A percentile compares a stretch with the other conserved stretches of the same genome.
phyloP scores from a whole-genome alignment of 169 alveolate genomes.

The Neospora caninum region DNA sequence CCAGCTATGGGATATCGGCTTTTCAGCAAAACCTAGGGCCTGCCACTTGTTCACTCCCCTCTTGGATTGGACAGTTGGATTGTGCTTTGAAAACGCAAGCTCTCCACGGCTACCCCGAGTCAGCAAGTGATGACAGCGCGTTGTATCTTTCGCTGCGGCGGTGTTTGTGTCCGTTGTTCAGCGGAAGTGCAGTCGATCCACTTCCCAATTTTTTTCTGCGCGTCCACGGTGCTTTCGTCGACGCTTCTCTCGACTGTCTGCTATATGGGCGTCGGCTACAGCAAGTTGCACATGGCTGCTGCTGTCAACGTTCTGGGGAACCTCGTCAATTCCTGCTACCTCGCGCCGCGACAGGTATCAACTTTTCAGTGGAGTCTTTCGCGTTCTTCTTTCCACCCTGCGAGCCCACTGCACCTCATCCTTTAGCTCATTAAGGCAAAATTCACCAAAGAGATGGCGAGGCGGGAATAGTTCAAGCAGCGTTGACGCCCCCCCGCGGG shows the following conservation, averaged over 20 bases:
- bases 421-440: too few relatives aligned
- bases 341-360: constrained; percentile 56
- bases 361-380: not conserved
- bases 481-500: too few relatives aligned
- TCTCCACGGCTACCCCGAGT: too few relatives aligned
- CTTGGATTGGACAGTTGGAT: too few relatives aligned
- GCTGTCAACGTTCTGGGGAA: constrained; percentile 51
- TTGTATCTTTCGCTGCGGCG: too few relatives aligned
- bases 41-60: too few relatives aligned
- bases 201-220: constrained; percentile 56
- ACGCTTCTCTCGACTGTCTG: constrained; percentile 50
- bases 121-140: too few relatives aligned
- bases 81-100: too few relatives aligned
- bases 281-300: constrained; percentile 54
- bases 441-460: too few relatives aligned
- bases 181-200: constrained; percentile 62
- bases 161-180: not conserved
- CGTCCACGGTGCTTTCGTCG: constrained; percentile 64
- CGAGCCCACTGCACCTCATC: not conserved
- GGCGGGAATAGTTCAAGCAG: too few relatives aligned
- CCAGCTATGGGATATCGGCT: too few relatives aligned
- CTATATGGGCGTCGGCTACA: constrained; percentile 59
- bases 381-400: not conserved
- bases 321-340: constrained; percentile 53
- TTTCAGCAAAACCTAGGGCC: too few relatives aligned